These are phyloP conservation scores for Juncus inflexus DNA, from an alignment of 176 grass and related monocot species.

Conservation along the genomic window DNA sequence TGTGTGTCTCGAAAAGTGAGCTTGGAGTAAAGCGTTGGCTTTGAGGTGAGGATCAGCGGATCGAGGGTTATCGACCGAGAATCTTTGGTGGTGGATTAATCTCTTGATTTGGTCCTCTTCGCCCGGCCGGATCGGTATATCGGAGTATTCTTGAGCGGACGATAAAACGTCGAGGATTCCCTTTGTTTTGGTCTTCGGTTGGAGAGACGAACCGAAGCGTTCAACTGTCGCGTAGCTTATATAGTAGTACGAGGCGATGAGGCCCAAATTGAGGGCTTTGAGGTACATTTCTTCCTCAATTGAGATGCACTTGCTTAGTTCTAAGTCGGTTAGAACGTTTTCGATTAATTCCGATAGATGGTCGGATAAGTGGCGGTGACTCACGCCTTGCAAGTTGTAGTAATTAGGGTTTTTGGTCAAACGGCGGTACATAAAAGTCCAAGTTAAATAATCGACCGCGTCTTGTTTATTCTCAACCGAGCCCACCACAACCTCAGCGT, in stretches of 20 bases:
- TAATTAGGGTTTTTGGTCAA: slow-evolving; percentile 90
- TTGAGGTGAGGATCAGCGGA: slow-evolving; percentile 81
- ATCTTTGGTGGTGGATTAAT: slow-evolving; percentile 81
- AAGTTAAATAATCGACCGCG: slow-evolving; percentile 97
- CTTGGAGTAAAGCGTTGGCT: slow-evolving; percentile 80
- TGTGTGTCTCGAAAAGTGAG: slow-evolving; percentile 81
- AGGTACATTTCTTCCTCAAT: slow-evolving; percentile 97
- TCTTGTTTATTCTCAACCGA: slow-evolving; percentile 92
- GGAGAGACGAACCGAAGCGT: slow-evolving; percentile 76
- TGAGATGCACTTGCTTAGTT: slow-evolving; percentile 77
- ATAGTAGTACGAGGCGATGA: slow-evolving; percentile 96
- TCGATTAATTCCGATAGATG: slow-evolving; percentile 84
- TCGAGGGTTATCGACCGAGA: slow-evolving; percentile 88
- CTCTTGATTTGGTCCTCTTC: slow-evolving; percentile 83
- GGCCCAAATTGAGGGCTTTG: slow-evolving; percentile 88
- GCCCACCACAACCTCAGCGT: slow-evolving; percentile 85
- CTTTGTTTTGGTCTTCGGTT: slow-evolving; percentile 89
- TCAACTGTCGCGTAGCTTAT: slow-evolving; percentile 87
- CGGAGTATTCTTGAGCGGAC: slow-evolving; percentile 77
- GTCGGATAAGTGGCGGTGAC: slow-evolving; percentile 88
- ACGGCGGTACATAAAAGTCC: slow-evolving; percentile 93
- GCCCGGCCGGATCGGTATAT: slow-evolving; percentile 65
- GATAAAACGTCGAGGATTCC: slow-evolving; percentile 81
- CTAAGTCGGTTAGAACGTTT: slow-evolving; percentile 59
- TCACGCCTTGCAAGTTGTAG: slow-evolving; percentile 94